A percentile compares a stretch with the other conserved stretches of the same genome.
Conservation (phyloP, 1,284 basidiomycete genomes). For the Lentinula novae-zelandiae region DNA sequence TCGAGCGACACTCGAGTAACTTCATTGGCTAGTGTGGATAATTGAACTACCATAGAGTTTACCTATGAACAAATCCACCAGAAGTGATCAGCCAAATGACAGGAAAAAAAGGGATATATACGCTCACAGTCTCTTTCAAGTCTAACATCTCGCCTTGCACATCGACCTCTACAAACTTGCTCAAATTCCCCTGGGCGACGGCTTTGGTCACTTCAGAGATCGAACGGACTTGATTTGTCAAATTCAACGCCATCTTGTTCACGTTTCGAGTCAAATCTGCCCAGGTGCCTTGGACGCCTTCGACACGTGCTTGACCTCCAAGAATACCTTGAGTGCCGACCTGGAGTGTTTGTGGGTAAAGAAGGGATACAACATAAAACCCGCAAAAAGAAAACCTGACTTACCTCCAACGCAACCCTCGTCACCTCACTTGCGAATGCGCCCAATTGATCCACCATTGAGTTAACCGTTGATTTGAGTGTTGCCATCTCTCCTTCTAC, state of each 20-base stretch:
- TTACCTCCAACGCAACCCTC: conserved; percentile 41
- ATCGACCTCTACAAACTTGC: conserved; percentile 89
- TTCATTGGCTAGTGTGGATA: conserved; percentile 82
- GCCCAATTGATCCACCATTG: conserved; percentile 71
- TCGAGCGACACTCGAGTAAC: conserved; percentile 76
- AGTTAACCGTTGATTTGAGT: conserved; percentile 31
- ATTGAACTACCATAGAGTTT: conserved; percentile 87
- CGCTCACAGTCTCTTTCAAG: conserved; percentile 73
- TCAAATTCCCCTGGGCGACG: conserved; percentile 90
- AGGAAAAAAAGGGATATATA: background rate
- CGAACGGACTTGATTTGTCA: conserved; percentile 96
- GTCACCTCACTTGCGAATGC: conserved; percentile 85
- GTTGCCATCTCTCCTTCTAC: conserved; percentile 83
- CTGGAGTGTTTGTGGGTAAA: background rate
- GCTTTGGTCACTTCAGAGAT: conserved; percentile 98
- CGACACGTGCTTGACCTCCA: conserved; percentile 89
- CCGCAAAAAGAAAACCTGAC: background rate
- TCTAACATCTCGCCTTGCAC: conserved; percentile 98
- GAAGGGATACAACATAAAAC: background rate
- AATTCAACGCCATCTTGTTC: conserved; percentile 83
- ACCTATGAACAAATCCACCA: conserved; percentile 25
- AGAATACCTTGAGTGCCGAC: conserved; percentile 84
- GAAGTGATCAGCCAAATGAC: background rate
- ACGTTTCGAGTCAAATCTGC: conserved; percentile 89
- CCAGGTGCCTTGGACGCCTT: conserved; percentile 94